phyloP scores from a whole-genome alignment of 345 rosid species.

The Moricandia arvensis region DNA sequence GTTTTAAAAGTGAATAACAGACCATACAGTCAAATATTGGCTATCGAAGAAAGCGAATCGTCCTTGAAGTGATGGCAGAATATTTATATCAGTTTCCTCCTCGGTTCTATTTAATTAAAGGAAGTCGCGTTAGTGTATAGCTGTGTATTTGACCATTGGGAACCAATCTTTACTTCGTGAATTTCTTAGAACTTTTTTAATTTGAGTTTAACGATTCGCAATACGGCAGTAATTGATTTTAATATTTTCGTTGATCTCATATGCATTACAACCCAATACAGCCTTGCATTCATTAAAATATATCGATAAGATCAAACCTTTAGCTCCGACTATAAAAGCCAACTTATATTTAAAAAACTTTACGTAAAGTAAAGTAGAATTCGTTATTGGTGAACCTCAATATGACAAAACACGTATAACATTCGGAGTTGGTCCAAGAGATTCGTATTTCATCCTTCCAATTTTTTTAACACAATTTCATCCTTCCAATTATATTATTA shows the following conservation, averaged over 20 bases:
- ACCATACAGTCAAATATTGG: slow-evolving; percentile 25
- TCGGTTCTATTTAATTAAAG: slow-evolving; percentile 1
- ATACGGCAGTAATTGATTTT: not conserved
- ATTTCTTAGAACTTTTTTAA: not conserved
- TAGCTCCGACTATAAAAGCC: slow-evolving; percentile 6
- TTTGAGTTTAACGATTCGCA: slow-evolving; percentile 13
- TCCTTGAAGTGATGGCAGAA: slow-evolving; percentile 16
- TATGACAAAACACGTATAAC: not conserved
- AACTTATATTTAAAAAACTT: not conserved
- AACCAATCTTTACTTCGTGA: slow-evolving; percentile 23
- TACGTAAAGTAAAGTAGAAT: not conserved
- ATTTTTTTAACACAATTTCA: no score
- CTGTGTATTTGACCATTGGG: slow-evolving; percentile 28
- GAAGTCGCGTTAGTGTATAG: not conserved
- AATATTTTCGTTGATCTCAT: slow-evolving; percentile 6
- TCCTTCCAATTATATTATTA: not conserved
- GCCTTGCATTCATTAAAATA: slow-evolving; percentile 32
- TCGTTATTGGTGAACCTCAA: slow-evolving; percentile 4
- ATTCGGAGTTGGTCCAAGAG: slow-evolving; percentile 20
- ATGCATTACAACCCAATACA: slow-evolving; percentile 30
- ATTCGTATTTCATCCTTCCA: slow-evolving; percentile 19
- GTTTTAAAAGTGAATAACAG: not conserved
- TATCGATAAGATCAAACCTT: not conserved
- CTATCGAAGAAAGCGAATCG: slow-evolving; percentile 30
- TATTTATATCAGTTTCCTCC: not conserved